Percentiles rank a stretch among this genome's conserved stretches.
Conservation (phyloP, 495 filamentous ascomycete species). For the Penicillium desertorum region DNA sequence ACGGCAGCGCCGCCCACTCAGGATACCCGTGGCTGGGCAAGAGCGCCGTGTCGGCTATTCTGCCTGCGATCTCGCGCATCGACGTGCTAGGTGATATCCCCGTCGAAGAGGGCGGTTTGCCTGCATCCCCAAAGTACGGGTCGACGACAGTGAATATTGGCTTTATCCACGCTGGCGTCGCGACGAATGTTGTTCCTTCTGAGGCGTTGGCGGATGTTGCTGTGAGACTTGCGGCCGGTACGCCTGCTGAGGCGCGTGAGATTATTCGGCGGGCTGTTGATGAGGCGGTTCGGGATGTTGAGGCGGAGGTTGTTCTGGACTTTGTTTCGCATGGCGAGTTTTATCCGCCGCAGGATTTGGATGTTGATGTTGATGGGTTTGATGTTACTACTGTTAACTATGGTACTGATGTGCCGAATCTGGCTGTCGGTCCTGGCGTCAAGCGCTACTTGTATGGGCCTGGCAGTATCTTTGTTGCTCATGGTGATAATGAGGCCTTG, state of each 20-base stretch:
- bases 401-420: constrained; percentile 84
- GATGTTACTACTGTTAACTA: constrained; percentile 81
- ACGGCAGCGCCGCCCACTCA: constrained; percentile 79
- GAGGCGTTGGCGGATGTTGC: constrained; percentile 64
- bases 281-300: constrained; percentile 56
- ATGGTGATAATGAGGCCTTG: constrained; percentile 80
- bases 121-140: constrained; percentile 72
- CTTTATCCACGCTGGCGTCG: constrained; percentile 74
- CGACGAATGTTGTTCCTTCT: constrained; percentile 82
- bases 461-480: constrained; percentile 84
- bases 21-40: constrained; percentile 86
- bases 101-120: constrained; percentile 54
- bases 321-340: constrained; percentile 48
- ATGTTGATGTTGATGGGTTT: constrained; percentile 81
- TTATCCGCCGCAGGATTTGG: constrained; percentile 74
- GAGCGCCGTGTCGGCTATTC: constrained; percentile 72
- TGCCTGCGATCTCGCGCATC: constrained; percentile 64
- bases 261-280: constrained; percentile 56
- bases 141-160: constrained; percentile 88
- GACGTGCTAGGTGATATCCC: constrained; percentile 52
- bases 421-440: constrained; percentile 54
- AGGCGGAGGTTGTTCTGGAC: constrained; percentile 59
- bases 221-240: constrained; percentile 72
- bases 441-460: constrained; percentile 87
- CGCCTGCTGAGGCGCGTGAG: constrained; percentile 51